Conservation (phyloP, 345 rosid genomes). For the Aurinia saxatilis region DNA sequence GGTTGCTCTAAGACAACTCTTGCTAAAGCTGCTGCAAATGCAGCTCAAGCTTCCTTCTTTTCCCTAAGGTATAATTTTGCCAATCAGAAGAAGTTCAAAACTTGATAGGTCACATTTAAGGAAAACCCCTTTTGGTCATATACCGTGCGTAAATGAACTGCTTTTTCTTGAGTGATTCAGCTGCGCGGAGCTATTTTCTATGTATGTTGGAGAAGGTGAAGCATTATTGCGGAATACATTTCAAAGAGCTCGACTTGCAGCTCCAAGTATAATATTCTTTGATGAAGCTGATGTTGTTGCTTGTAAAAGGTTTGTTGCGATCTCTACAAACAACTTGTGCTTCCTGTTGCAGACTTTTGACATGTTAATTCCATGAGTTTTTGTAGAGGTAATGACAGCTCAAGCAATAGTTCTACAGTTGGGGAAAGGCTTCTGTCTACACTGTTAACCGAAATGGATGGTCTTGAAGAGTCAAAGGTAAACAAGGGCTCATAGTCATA, state of each 20-base stretch:
- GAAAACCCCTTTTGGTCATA: too few species aligned
- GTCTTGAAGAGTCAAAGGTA: slow-evolving; percentile 82
- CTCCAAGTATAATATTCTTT: slow-evolving; percentile 91
- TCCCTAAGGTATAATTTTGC: slow-evolving; percentile 53
- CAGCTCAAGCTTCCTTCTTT: slow-evolving; percentile 89
- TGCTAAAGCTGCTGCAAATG: slow-evolving; percentile 92
- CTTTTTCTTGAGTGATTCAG: slow-evolving; percentile 28
- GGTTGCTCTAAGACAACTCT: slow-evolving; percentile 99
- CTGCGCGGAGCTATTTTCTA: slow-evolving; percentile 89
- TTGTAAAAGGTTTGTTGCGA: slow-evolving; percentile 52
- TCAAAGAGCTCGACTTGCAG: slow-evolving; percentile 83
- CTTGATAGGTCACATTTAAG: too few species aligned
- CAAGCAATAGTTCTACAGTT: slow-evolving; percentile 53
- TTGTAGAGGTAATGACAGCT: slow-evolving; percentile 58
- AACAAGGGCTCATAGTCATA: neutral
- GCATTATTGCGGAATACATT: slow-evolving; percentile 79
- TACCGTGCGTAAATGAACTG: neutral
- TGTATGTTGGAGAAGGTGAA: slow-evolving; percentile 99
- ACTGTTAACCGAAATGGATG: slow-evolving; percentile 95
- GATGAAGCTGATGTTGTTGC: slow-evolving; percentile 95
- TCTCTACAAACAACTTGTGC: too few species aligned
- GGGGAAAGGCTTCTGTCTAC: slow-evolving; percentile 96
- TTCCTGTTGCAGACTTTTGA: neutral
- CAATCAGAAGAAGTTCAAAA: neutral
- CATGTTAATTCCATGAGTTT: neutral